Evolutionary conservation across 129 eudicot species (phyloP).

Genomic region (Gnaphalium uliginosum): DNA sequence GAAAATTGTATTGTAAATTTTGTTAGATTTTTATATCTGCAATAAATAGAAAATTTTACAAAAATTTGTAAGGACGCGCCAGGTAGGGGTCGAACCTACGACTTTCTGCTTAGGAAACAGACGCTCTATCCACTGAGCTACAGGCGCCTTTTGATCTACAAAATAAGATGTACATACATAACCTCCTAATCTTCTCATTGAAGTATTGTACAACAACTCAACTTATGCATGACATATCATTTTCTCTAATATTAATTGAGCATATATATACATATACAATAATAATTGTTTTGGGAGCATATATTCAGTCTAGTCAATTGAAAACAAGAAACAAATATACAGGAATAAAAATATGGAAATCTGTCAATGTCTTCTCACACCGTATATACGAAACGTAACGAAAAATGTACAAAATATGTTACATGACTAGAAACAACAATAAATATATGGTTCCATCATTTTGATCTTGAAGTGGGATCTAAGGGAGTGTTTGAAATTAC

Average conservation of each 20-base stretch:
- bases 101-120: slow-evolving; percentile 99
- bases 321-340: no score
- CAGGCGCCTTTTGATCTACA: slow-evolving; percentile 63
- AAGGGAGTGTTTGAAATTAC: no score
- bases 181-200: no score
- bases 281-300: no score
- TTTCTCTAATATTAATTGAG: no score
- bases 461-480: slow-evolving; percentile 17
- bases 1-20: slow-evolving; percentile 15
- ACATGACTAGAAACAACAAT: neutral
- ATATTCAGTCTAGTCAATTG: no score
- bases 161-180: no score
- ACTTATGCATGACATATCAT: no score
- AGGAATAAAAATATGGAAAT: no score
- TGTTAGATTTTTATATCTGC: neutral
- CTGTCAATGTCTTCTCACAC: neutral
- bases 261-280: no score
- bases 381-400: neutral
- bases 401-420: neutral
- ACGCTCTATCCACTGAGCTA: slow-evolving; percentile 99
- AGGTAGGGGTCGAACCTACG: slow-evolving; percentile 99
- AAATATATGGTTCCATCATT: neutral
- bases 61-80: slow-evolving; percentile 60
- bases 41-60: no score
- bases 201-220: no score